phyloP scores from a whole-genome alignment of 2,329 filamentous ascomycete species.

The Rasamsonia emersonii region DNA sequence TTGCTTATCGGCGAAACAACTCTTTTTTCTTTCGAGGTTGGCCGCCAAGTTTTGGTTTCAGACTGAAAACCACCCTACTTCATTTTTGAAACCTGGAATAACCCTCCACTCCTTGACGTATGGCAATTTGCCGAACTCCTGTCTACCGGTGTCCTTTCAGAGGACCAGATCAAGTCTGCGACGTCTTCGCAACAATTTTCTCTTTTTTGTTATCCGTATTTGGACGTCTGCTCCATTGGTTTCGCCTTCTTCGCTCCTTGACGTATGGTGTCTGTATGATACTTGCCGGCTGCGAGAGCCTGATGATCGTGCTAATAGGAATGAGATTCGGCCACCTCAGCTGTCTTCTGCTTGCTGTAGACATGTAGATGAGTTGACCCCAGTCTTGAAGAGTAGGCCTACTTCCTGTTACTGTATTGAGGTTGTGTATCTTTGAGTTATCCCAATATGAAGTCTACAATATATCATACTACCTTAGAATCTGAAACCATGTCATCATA shows the following conservation, averaged over 20 bases:
- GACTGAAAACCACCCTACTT: slow-evolving; percentile 22
- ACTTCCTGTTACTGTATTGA: too few relatives aligned
- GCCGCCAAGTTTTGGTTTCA: slow-evolving; percentile 36
- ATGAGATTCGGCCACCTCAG: slow-evolving; percentile 40
- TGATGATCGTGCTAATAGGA: slow-evolving; percentile 26
- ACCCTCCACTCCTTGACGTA: slow-evolving; percentile 22
- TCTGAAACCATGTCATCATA: too few relatives aligned
- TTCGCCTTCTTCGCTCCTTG: slow-evolving; percentile 10
- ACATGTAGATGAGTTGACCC: too few relatives aligned
- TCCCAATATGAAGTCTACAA: too few relatives aligned
- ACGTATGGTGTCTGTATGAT: slow-evolving; percentile 11
- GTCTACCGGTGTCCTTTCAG: slow-evolving; percentile 9
- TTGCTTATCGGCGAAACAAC: slow-evolving; percentile 18
- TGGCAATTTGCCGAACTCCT: slow-evolving; percentile 20
- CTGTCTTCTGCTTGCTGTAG: too few relatives aligned
- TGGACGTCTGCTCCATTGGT: slow-evolving; percentile 5
- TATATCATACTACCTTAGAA: too few relatives aligned
- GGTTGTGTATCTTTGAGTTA: too few relatives aligned
- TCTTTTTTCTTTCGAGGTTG: slow-evolving; percentile 38
- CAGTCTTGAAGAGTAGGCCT: too few relatives aligned
- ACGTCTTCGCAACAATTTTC: slow-evolving; percentile 21
- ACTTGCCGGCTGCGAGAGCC: slow-evolving; percentile 13
- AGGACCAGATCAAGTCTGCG: slow-evolving; percentile 16
- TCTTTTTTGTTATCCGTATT: slow-evolving; percentile 16
- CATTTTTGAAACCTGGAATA: slow-evolving; percentile 15